These are phyloP conservation scores for Phyllostachys edulis DNA, from an alignment of 176 grass and related monocot species.

Conservation along the genomic window DNA sequence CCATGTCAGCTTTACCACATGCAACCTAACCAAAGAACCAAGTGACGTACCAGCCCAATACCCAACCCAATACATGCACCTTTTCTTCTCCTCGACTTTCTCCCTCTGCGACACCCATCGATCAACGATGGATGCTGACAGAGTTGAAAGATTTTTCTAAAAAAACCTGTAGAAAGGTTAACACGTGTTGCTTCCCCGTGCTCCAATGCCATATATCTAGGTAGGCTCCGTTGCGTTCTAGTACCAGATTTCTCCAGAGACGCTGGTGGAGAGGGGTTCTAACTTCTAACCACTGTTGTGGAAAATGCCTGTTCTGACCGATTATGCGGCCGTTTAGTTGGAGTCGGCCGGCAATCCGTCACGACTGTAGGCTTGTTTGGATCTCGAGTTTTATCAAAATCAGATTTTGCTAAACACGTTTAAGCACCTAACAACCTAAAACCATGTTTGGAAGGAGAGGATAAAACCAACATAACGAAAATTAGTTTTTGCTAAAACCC, in stretches of 20 bases:
- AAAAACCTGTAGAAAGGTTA: neutral
- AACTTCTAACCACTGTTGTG: no score
- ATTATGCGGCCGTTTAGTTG: no score
- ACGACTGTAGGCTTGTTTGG: no score
- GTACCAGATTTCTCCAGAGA: neutral
- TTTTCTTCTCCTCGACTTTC: neutral
- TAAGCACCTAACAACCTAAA: no score
- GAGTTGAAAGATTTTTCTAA: neutral
- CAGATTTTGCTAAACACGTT: neutral
- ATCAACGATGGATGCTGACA: neutral
- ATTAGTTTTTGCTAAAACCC: no score
- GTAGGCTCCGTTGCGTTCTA: no score
- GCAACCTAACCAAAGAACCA: neutral
- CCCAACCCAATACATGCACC: neutral
- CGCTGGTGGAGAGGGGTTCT: neutral
- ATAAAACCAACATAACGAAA: no score
- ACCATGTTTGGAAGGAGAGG: no score
- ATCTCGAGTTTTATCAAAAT: neutral
- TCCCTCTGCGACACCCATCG: neutral
- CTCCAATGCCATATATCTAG: neutral
- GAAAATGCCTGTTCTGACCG: no score
- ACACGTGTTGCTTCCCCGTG: neutral
- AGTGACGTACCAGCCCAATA: neutral
- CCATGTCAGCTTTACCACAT: slow-evolving; percentile 41
- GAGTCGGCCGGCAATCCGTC: no score